Evolutionary conservation across 495 filamentous ascomycete genomes (phyloP).

Genomic region (Annulohypoxylon moriforme): DNA sequence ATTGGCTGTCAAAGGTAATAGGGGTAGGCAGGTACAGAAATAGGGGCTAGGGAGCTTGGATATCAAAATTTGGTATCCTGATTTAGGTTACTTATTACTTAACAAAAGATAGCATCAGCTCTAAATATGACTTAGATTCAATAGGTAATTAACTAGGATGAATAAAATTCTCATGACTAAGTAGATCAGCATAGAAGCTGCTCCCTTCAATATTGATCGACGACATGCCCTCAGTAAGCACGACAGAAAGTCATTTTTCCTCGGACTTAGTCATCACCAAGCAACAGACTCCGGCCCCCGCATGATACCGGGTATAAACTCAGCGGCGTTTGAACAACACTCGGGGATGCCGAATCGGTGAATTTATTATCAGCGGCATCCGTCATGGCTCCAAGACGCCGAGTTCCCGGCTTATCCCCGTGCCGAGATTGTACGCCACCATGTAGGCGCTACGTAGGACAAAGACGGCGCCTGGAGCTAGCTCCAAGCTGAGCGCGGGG

Average conservation of each 20-base stretch:
- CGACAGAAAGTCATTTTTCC: neutral
- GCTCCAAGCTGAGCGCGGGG: constrained; percentile 41
- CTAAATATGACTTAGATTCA: too few species aligned
- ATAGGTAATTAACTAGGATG: neutral
- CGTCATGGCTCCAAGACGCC: constrained; percentile 24
- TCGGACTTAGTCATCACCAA: constrained; percentile 24
- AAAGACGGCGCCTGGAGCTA: constrained; percentile 34
- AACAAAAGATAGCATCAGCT: too few species aligned
- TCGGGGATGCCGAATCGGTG: constrained; percentile 33
- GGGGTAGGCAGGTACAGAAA: too few species aligned
- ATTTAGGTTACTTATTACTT: too few species aligned
- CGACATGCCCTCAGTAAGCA: neutral
- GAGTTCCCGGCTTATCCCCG: constrained; percentile 51
- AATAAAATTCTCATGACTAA: neutral
- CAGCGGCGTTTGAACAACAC: constrained; percentile 29
- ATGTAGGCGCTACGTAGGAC: neutral
- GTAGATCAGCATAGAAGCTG: neutral
- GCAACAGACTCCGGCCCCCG: constrained; percentile 14
- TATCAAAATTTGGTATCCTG: too few species aligned
- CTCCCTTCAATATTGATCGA: neutral
- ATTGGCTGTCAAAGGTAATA: too few species aligned
- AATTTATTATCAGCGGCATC: constrained; percentile 39
- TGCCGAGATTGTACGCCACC: constrained; percentile 18
- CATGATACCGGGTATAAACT: constrained; percentile 4
- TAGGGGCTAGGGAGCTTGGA: too few species aligned